Evolutionary conservation across 139 green algal genomes (phyloP), one percentile per base, ranked within the genome.

Genomic region (Astrephomene gubernaculifera): DNA sequence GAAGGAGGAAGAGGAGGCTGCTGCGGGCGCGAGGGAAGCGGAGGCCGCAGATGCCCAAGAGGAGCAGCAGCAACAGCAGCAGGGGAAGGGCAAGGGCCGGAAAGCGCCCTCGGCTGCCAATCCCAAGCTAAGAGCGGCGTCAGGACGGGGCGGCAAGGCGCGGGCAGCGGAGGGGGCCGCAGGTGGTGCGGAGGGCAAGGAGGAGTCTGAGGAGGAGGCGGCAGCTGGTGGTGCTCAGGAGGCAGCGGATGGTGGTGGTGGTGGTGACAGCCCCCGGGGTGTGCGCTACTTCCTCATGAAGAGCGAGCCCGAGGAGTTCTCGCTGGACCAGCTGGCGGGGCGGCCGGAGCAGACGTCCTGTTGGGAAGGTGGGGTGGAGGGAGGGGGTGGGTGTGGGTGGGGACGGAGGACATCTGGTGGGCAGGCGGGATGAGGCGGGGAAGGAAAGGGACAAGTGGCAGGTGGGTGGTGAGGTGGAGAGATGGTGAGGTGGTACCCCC

Each of bases 271-370:
- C 9, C 22, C 38, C 5, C 29, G 39, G 5, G 45, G 72, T 19
- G 52, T 52, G 9, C 24, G 54, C 24, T 82, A 82, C 19, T 82
- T 71, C 57, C 83, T 95, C 10, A 86, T 95, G 73, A 94, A 96
- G 88, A 88, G 65, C 31, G 94, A 96, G 82, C 92, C 93, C 0
- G 69, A 92, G 35, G 91, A 94, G 25, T 96, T 94, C 67, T 87
- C 60, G 0, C 90, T 96, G 9, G 94, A 96, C 60, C 87, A 94
- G 33, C 79, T 96, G 21, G 79, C 67, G 1, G 44, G 33, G 4
- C 72, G 80, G 60, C 57, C 65, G 1, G 45, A 91, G 3, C 80
- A 91, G 52, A 93, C 86, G 2, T 89, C 89, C 27, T 64, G 52
- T 38, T 96, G 94, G 94, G 93, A 95, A 41, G 94, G 92, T 92